A percentile compares a stretch with the other conserved stretches of the same genome.
Evolutionary conservation across 1,284 basidiomycete species (phyloP).

Genomic region (Microbotryum silenes-acaulis): DNA sequence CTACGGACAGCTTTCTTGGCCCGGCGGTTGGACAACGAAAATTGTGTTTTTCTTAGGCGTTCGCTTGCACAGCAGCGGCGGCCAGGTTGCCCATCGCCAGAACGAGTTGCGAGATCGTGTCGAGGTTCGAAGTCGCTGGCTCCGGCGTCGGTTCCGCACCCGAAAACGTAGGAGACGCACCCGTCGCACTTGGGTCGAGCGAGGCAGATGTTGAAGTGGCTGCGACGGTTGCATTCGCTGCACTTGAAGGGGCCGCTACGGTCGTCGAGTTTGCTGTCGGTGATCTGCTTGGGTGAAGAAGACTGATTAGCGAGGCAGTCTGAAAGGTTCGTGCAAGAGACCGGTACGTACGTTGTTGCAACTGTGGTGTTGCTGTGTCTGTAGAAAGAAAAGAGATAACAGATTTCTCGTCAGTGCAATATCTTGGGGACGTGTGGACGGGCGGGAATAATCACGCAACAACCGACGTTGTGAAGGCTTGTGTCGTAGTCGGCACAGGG

Average conservation of each 20-base stretch:
- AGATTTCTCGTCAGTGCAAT: no score
- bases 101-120: conserved; percentile 24
- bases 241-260: not conserved
- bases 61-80: conserved; percentile 16
- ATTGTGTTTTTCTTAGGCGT: no score
- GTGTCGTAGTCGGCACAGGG: not conserved
- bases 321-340: no score
- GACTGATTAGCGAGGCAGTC: no score
- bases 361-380: no score
- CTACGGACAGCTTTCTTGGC: no score
- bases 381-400: no score
- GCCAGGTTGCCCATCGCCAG: conserved; percentile 25
- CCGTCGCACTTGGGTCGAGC: conserved; percentile 7
- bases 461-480: conserved; percentile 1
- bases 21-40: no score
- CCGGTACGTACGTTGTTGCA: no score
- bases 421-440: no score
- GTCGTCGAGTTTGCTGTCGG: not conserved
- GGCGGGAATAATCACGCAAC: not conserved
- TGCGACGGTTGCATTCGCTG: not conserved
- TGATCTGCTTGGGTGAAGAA: not conserved
- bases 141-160: no score
- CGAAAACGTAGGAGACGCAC: not conserved
- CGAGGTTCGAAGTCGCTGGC: conserved; percentile 14
- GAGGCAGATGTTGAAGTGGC: not conserved